These are phyloP conservation scores for Vanrija pseudolonga DNA, from an alignment of 1,284 basidiomycete species.

Conservation along the genomic window DNA sequence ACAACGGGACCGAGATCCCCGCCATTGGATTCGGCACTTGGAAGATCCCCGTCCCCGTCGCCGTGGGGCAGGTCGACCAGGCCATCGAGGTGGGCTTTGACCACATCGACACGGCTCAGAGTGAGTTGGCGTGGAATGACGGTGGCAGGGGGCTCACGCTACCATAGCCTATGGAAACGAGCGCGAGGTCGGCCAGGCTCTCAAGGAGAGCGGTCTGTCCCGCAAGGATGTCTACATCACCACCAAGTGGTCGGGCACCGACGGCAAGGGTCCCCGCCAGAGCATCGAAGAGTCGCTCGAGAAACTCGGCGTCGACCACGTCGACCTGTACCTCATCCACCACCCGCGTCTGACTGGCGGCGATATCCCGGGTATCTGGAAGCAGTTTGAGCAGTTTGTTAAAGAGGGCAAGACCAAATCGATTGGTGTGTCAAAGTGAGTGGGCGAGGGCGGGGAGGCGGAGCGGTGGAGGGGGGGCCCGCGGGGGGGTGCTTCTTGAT, in stretches of 20 bases:
- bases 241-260: slow-evolving; percentile 61
- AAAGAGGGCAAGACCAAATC: slow-evolving; percentile 61
- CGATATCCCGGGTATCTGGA: slow-evolving; percentile 61
- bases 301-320: slow-evolving; percentile 62
- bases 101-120: slow-evolving; percentile 47
- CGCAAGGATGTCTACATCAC: slow-evolving; percentile 54
- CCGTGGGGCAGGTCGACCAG: slow-evolving; percentile 33
- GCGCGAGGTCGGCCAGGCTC: slow-evolving; percentile 51
- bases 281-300: slow-evolving; percentile 59
- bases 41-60: slow-evolving; percentile 41
- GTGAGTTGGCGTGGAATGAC: slow-evolving; percentile 21
- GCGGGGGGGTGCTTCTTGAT: not conserved
- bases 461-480: not conserved
- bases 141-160: no score
- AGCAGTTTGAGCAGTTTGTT: slow-evolving; percentile 59
- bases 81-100: slow-evolving; percentile 47
- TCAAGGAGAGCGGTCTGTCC: slow-evolving; percentile 50
- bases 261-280: slow-evolving; percentile 56
- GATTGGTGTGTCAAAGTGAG: slow-evolving; percentile 67
- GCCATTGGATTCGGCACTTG: slow-evolving; percentile 45
- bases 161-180: slow-evolving; percentile 40
- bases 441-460: not conserved
- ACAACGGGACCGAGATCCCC: slow-evolving; percentile 48
- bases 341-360: slow-evolving; percentile 54
- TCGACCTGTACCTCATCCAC: slow-evolving; percentile 65